Base-by-base conservation (phyloP, 2,329 filamentous ascomycete genomes). In the Purpureocillium takamizusanense region DNA sequence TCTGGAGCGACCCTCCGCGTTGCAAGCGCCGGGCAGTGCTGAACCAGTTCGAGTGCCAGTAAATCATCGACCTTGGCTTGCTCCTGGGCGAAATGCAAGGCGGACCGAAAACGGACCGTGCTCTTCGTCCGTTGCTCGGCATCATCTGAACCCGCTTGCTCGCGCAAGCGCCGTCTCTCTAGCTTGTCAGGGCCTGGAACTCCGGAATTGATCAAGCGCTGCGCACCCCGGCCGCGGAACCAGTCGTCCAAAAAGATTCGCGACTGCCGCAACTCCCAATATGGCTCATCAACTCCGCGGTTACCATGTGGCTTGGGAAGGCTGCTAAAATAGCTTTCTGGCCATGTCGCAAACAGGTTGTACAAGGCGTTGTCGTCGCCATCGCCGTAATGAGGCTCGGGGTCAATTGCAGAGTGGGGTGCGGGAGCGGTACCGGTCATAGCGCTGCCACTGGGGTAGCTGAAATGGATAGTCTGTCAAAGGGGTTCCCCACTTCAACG, bases 321-420 rank as follows among this genome's bases (percentile, higher is more conserved):
- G 21, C 21, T 25, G 21, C 21, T 25, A 25, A 25, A 25, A 25
- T 25, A 35, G 33, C 18, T 35, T 23, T 35, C 33, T 28, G 33
- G 23, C 33, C 33, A 35, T 35, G 33, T 35, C 23, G 33, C 33
- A 35, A 35, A 35, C 23, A 35, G 11, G 14, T 35, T 35, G 33
- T 35, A 35, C 14, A 35, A 28, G n/a, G 33, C 33, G 14, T 35
- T 35, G 25, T 35, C 14, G 33, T 35, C 33, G 33, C 8, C 21
- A 28, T 28, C 18, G 33, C 18, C 18, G 18, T 28, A 35, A 28
- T 25, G 21, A 25, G 21, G 21, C 21, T 25, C 21, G 10, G 21
- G 21, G 21, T 25, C 21, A 25, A 25, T 27, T 23, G 32, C 18
- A 23, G 32, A 4, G 32, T 34, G 32, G 17, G 32, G 17, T 17